phyloP scores from a whole-genome alignment of 441 rosid genomes.

The Bruguiera hainesii region DNA sequence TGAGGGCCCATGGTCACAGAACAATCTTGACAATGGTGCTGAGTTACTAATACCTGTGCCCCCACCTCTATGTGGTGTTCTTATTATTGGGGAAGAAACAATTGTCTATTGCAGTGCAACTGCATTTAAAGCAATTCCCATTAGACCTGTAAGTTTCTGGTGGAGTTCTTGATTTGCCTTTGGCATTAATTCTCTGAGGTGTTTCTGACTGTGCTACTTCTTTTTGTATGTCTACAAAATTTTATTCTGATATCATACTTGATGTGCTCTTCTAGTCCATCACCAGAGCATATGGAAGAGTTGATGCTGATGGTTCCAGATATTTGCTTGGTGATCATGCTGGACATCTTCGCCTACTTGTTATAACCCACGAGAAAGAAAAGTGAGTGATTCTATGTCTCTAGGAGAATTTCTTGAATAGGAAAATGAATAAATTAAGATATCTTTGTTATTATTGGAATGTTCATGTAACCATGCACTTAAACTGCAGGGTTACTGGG shows the following conservation, averaged over 20 bases:
- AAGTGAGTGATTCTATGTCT: constrained; percentile 50
- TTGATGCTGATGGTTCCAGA: constrained; percentile 98
- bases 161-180: constrained; percentile 3
- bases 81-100: constrained; percentile 96
- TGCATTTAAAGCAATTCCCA: constrained; percentile 91
- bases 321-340: constrained; percentile 98
- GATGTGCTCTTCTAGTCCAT: constrained; percentile 54
- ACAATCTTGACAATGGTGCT: constrained; percentile 96
- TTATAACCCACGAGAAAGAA: constrained; percentile 95
- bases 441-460: neutral
- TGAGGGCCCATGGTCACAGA: constrained; percentile 97
- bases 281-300: constrained; percentile 97
- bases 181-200: neutral
- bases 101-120: constrained; percentile 89
- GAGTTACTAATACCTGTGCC: constrained; percentile 94
- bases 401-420: neutral
- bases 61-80: constrained; percentile 94
- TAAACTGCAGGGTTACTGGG: constrained; percentile 76
- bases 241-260: constrained; percentile 14
- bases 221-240: constrained; percentile 20
- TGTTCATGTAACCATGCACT: constrained; percentile 18
- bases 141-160: constrained; percentile 71
- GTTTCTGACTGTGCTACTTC: neutral
- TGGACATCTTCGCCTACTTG: constrained; percentile 92
- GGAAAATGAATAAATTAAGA: neutral